Percentiles rank a stretch among this genome's conserved stretches.
Conservation (phyloP, 441 rosid genomes). For the Hura crepitans region DNA sequence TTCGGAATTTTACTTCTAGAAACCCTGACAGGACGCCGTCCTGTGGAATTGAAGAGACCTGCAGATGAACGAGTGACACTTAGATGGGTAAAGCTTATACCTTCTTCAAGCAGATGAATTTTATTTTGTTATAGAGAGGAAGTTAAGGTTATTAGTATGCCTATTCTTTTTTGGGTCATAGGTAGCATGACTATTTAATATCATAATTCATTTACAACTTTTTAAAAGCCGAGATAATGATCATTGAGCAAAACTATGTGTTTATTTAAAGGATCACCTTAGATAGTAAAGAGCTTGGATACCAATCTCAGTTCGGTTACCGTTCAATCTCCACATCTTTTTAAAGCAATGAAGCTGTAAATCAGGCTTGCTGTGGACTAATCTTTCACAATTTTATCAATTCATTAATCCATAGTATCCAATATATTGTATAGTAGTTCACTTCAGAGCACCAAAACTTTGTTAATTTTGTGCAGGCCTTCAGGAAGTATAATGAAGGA, state of each 20-base stretch:
- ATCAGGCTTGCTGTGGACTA: not conserved
- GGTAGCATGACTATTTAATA: not conserved
- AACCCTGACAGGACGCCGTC: conserved; percentile 87
- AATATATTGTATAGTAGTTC: not conserved
- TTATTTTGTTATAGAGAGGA: not conserved
- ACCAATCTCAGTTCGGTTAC: not conserved
- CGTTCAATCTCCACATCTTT: not conserved
- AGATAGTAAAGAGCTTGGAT: no score
- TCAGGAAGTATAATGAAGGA: conserved; percentile 62
- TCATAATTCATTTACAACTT: not conserved
- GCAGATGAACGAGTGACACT: conserved; percentile 64
- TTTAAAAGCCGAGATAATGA: not conserved
- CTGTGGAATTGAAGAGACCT: conserved; percentile 62
- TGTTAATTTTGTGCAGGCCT: conserved; percentile 46
- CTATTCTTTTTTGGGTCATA: not conserved
- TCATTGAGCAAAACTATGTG: not conserved
- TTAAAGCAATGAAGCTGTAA: not conserved
- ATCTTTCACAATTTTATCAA: not conserved
- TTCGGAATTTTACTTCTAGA: conserved; percentile 86
- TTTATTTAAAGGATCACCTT: not conserved
- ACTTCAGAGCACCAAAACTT: not conserved
- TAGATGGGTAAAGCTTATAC: conserved; percentile 68
- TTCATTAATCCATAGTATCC: not conserved
- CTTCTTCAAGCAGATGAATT: not conserved
- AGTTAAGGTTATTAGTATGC: no score